These are phyloP conservation scores for Isoetes taiwanensis DNA, from an alignment of 75 land plant species.

Conservation along the genomic window DNA sequence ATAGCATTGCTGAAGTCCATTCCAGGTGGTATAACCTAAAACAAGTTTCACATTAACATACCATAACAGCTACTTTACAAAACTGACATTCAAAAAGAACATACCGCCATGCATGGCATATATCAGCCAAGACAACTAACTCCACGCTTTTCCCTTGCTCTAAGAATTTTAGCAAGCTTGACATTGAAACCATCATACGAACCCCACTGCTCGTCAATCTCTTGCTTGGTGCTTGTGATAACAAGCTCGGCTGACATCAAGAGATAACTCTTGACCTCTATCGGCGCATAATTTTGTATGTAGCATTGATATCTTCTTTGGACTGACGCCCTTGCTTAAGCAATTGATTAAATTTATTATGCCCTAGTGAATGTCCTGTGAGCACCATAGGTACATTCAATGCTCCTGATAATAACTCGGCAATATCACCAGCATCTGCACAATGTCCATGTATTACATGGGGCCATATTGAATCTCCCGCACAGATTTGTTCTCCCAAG, in stretches of 20 bases:
- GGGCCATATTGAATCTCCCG: slow-evolving; percentile 67
- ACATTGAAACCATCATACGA: slow-evolving; percentile 84
- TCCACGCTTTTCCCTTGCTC: slow-evolving; percentile 51
- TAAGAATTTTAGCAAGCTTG: slow-evolving; percentile 52
- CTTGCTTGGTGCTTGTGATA: slow-evolving; percentile 72
- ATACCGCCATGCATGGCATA: slow-evolving; percentile 86
- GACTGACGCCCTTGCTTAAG: slow-evolving; percentile 76
- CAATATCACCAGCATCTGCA: slow-evolving; percentile 76
- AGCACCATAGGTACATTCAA: slow-evolving; percentile 80
- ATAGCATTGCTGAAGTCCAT: slow-evolving; percentile 7
- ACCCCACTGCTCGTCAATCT: slow-evolving; percentile 85
- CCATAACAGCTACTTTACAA: not conserved
- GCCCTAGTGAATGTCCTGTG: slow-evolving; percentile 75
- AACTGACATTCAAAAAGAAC: not conserved
- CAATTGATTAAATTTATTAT: slow-evolving; percentile 73
- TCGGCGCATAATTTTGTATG: slow-evolving; percentile 77
- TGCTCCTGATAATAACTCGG: slow-evolving; percentile 68
- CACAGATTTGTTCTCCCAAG: slow-evolving; percentile 58
- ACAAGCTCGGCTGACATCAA: slow-evolving; percentile 78
- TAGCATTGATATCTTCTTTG: slow-evolving; percentile 69
- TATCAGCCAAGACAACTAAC: slow-evolving; percentile 68
- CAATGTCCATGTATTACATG: slow-evolving; percentile 83
- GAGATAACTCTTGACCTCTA: slow-evolving; percentile 77
- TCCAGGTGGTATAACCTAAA: slow-evolving; percentile 4
- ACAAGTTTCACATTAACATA: not conserved